These are phyloP conservation scores for Pseudoneurospora amorphoporcata DNA, from an alignment of 495 filamentous ascomycete genomes.

Conservation along the genomic window DNA sequence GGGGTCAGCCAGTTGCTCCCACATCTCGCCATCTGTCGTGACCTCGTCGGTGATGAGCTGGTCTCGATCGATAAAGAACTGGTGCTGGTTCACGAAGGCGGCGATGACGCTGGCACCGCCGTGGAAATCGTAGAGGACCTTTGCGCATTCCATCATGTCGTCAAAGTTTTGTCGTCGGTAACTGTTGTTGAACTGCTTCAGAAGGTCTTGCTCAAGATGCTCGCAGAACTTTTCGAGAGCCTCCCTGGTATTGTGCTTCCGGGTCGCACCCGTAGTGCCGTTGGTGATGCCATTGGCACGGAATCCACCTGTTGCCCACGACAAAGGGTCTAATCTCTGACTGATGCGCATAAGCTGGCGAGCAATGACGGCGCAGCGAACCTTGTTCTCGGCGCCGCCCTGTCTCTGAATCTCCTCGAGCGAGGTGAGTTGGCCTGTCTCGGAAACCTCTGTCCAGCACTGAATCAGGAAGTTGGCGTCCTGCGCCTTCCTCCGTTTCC, in stretches of 20 bases:
- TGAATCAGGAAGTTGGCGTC: conserved; percentile 92
- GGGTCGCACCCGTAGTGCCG: conserved; percentile 29
- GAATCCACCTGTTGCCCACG: conserved; percentile 50
- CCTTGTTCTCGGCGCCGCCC: conserved; percentile 74
- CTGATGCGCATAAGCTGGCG: conserved; percentile 82
- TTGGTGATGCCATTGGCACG: conserved; percentile 46
- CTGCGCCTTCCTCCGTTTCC: conserved; percentile 76
- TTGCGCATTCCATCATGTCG: conserved; percentile 91
- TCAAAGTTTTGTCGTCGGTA: conserved; percentile 90
- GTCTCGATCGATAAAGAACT: conserved; percentile 93
- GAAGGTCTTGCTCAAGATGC: conserved; percentile 84
- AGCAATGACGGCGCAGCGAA: conserved; percentile 82
- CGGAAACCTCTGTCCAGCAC: conserved; percentile 90
- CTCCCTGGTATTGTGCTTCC: conserved; percentile 63
- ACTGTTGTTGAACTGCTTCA: conserved; percentile 94
- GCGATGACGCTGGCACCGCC: conserved; percentile 89
- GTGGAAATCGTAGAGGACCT: conserved; percentile 91
- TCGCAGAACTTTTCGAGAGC: conserved; percentile 96
- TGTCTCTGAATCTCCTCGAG: conserved; percentile 72
- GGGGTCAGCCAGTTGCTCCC: conserved; percentile 89
- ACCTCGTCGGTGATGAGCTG: conserved; percentile 89
- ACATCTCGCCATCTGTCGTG: conserved; percentile 64
- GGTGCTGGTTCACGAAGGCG: conserved; percentile 95
- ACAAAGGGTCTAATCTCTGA: conserved; percentile 65
- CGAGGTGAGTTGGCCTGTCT: conserved; percentile 66